Conservation (phyloP, 805 yeast genomes). For the Komagataella ulmi region DNA sequence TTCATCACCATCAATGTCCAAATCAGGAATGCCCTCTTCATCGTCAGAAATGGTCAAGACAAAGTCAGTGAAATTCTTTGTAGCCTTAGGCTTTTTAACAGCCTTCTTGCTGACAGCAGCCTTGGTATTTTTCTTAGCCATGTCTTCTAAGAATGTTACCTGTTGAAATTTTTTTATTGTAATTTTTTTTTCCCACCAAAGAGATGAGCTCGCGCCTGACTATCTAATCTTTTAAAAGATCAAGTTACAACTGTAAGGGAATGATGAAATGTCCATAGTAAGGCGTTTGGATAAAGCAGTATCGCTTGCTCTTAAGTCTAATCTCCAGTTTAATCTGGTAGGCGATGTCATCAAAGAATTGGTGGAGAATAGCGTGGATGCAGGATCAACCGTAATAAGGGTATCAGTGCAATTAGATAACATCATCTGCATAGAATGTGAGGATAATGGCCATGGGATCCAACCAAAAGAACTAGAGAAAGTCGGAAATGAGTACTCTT, state of each 20-base stretch:
- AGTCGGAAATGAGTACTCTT: conserved; percentile 21
- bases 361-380: conserved; percentile 42
- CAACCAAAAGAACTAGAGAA: conserved; percentile 26
- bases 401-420: conserved; percentile 14
- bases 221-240: neutral
- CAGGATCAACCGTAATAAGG: conserved; percentile 26
- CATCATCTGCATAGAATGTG: conserved; percentile 23
- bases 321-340: conserved; percentile 5
- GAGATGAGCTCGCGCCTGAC: neutral
- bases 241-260: neutral
- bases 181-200: neutral
- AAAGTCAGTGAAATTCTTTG: conserved; percentile 30
- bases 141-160: neutral
- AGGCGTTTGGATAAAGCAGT: neutral
- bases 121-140: neutral
- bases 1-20: conserved; percentile 27
- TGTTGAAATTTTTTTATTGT: neutral
- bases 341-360: conserved; percentile 33
- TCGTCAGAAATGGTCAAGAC: conserved; percentile 67
- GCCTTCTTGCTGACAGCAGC: neutral
- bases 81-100: neutral
- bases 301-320: neutral
- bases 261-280: neutral
- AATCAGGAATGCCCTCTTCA: conserved; percentile 46
- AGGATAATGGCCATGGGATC: conserved; percentile 70